phyloP scores from a whole-genome alignment of 768 basidiomycete genomes.

The Lactarius hengduanensis region DNA sequence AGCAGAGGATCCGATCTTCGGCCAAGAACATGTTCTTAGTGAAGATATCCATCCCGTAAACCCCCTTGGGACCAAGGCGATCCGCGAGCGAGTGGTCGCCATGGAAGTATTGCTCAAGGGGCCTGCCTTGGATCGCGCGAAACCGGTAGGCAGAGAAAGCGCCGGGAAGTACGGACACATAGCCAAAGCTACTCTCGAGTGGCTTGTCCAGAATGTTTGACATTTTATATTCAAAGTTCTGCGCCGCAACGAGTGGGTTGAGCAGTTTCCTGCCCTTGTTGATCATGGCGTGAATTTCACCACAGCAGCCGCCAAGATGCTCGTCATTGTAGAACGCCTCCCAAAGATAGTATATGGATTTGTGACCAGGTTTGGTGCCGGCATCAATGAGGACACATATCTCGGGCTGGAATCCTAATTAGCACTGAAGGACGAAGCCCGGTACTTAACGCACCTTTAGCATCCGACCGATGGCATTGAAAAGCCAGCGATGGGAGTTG shows the following conservation, averaged over 20 bases:
- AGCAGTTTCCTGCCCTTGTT: slow-evolving; percentile 87
- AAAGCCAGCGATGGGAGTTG: slow-evolving; percentile 93
- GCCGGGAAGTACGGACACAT: slow-evolving; percentile 92
- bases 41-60: slow-evolving; percentile 96
- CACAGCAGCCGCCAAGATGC: slow-evolving; percentile 83
- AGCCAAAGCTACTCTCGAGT: slow-evolving; percentile 92
- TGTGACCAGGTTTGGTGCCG: slow-evolving; percentile 95
- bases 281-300: slow-evolving; percentile 97
- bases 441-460: slow-evolving; percentile 51
- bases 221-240: slow-evolving; percentile 99
- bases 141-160: slow-evolving; percentile 97
- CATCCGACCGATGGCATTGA: slow-evolving; percentile 87
- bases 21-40: slow-evolving; percentile 92
- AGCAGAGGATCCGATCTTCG: slow-evolving; percentile 96
- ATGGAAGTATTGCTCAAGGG: slow-evolving; percentile 83
- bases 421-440: background rate
- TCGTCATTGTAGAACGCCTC: slow-evolving; percentile 84
- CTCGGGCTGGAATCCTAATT: slow-evolving; percentile 60
- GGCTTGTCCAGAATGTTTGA: slow-evolving; percentile 97
- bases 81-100: slow-evolving; percentile 89
- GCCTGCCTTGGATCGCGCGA: slow-evolving; percentile 87
- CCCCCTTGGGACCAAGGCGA: slow-evolving; percentile 89
- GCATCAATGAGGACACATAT: slow-evolving; percentile 92
- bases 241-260: slow-evolving; percentile 90
- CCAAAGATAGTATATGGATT: slow-evolving; percentile 95